Evolutionary conservation across 1,284 basidiomycete genomes (phyloP).

Genomic region (Pseudozyma sp.): DNA sequence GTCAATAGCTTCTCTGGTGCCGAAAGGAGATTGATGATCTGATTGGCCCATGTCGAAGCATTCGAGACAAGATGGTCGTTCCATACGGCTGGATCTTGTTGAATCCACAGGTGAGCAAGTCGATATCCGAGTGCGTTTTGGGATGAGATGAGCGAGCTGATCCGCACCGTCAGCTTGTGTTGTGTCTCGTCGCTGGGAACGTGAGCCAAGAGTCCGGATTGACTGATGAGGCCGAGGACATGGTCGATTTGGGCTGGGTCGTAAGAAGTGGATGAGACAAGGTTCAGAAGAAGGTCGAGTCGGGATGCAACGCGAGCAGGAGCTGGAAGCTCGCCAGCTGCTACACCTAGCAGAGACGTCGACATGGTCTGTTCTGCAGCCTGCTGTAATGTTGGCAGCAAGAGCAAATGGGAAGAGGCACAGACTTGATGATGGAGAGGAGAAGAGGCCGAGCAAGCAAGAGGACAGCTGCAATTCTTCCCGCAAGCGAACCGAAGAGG

Average conservation of each 20-base stretch:
- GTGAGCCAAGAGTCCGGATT: conserved; percentile 26
- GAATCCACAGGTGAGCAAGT: conserved; percentile 42
- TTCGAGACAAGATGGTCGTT: conserved; percentile 38
- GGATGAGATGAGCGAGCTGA: conserved; percentile 46
- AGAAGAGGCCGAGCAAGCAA: conserved; percentile 4
- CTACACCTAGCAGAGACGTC: not conserved
- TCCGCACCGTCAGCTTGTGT: conserved; percentile 48
- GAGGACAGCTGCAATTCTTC: conserved; percentile 1
- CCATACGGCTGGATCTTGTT: conserved; percentile 42
- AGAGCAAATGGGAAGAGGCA: not conserved
- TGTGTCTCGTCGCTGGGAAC: conserved; percentile 29
- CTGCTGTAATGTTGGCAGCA: not conserved
- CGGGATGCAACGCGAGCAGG: conserved; percentile 24
- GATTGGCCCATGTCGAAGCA: conserved; percentile 45
- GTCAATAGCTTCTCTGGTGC: conserved; percentile 31
- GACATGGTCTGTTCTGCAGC: conserved; percentile 3
- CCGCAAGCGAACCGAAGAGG: not conserved
- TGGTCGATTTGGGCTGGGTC: conserved; percentile 21
- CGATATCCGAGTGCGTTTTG: conserved; percentile 45
- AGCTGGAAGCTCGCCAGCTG: conserved; percentile 23
- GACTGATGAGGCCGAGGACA: conserved; percentile 27
- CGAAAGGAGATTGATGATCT: conserved; percentile 38
- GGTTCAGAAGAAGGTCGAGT: conserved; percentile 42
- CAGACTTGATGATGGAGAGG: not conserved
- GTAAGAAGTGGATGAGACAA: conserved; percentile 19